Percentiles rank a stretch among this genome's conserved stretches.
Evolutionary conservation across 2,329 filamentous ascomycete genomes (phyloP).

Genomic region (Colletotrichum liaoningense): DNA sequence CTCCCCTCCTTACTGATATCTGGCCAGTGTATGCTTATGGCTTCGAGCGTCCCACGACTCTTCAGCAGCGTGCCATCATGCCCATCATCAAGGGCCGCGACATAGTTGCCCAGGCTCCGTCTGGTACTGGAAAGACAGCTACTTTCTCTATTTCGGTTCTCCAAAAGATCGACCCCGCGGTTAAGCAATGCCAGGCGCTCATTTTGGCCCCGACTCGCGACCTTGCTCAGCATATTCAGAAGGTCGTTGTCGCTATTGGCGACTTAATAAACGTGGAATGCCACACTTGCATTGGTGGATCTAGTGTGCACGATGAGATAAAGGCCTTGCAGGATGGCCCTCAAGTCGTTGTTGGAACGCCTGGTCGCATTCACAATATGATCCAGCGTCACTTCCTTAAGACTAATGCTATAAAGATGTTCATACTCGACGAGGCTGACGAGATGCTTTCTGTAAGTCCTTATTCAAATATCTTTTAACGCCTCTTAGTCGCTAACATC

Average conservation of each 20-base stretch:
- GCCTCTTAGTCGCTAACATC: slow-evolving; percentile 41
- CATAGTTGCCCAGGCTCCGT: slow-evolving; percentile 99
- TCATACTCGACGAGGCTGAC: slow-evolving; percentile 98
- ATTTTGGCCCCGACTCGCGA: slow-evolving; percentile 98
- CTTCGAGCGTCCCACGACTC: slow-evolving; percentile 99
- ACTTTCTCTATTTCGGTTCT: slow-evolving; percentile 99
- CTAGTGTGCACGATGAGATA: slow-evolving; percentile 98
- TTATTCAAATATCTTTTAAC: slow-evolving; percentile 35
- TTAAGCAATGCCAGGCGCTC: slow-evolving; percentile 98
- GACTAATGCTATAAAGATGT: slow-evolving; percentile 99
- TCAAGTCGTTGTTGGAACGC: slow-evolving; percentile 97
- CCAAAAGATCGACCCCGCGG: slow-evolving; percentile 94
- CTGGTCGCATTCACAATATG: slow-evolving; percentile 99
- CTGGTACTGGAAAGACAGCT: slow-evolving; percentile 99
- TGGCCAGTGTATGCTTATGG: slow-evolving; percentile 92
- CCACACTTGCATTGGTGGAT: slow-evolving; percentile 99
- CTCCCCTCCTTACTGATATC: too few relatives aligned
- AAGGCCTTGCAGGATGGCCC: slow-evolving; percentile 95
- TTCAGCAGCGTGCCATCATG: slow-evolving; percentile 99
- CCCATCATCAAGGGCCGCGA: slow-evolving; percentile 99
- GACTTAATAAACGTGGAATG: slow-evolving; percentile 99
- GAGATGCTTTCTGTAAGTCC: slow-evolving; percentile 91
- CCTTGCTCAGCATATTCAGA: slow-evolving; percentile 99
- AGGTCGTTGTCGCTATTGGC: slow-evolving; percentile 97
- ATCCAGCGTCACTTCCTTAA: slow-evolving; percentile 97